These are phyloP conservation scores for Aphanoascus verrucosus DNA, from an alignment of 2,329 filamentous ascomycete species.

Conservation along the genomic window DNA sequence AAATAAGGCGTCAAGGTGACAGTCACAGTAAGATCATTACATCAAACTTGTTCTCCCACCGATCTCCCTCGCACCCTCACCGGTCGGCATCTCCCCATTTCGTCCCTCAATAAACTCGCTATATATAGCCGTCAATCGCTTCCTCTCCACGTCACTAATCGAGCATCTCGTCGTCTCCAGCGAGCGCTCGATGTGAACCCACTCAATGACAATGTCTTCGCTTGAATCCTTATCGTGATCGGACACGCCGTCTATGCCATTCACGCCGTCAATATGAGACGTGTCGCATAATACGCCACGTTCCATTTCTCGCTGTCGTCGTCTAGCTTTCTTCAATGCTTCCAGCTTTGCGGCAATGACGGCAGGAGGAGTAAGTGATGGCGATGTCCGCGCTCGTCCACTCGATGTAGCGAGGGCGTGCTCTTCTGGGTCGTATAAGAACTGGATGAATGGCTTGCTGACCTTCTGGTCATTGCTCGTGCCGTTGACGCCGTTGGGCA, in stretches of 20 bases:
- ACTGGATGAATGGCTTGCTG: slow-evolving; percentile 57
- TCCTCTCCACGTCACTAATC: slow-evolving; percentile 68
- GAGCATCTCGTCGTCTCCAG: slow-evolving; percentile 68
- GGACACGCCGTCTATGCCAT: slow-evolving; percentile 7
- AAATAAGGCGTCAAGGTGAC: background rate
- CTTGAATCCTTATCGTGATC: slow-evolving; percentile 25
- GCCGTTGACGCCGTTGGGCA: slow-evolving; percentile 18
- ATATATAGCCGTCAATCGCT: slow-evolving; percentile 69
- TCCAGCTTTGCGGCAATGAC: slow-evolving; percentile 72
- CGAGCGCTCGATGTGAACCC: slow-evolving; percentile 71
- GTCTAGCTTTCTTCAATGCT: slow-evolving; percentile 61
- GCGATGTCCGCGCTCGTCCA: slow-evolving; percentile 35
- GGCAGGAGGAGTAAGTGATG: slow-evolving; percentile 62
- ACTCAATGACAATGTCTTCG: slow-evolving; percentile 69
- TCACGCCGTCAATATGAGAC: slow-evolving; percentile 19
- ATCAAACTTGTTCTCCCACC: slow-evolving; percentile 89
- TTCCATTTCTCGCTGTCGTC: slow-evolving; percentile 48
- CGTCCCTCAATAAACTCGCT: slow-evolving; percentile 83
- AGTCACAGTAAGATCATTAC: slow-evolving; percentile 39
- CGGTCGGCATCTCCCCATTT: slow-evolving; percentile 90
- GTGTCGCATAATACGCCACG: slow-evolving; percentile 22
- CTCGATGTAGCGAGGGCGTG: slow-evolving; percentile 41
- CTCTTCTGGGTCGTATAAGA: slow-evolving; percentile 57
- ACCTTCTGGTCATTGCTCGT: slow-evolving; percentile 18
- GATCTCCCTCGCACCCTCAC: slow-evolving; percentile 82